Base-by-base conservation (phyloP, 148 eudicot species). In the Chenopodium album region DNA sequence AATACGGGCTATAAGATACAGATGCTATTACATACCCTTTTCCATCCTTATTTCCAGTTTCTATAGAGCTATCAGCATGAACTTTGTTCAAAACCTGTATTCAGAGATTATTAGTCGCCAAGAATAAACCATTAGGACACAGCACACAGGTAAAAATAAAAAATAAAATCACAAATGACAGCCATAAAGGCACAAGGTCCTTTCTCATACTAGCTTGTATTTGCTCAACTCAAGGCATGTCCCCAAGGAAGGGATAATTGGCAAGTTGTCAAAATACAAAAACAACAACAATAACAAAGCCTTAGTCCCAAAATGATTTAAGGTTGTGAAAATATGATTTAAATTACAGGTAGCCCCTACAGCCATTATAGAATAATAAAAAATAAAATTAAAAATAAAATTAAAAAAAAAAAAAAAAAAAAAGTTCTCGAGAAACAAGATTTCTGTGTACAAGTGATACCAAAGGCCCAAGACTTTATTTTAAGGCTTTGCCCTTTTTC, bases 1-100 rank as follows among this genome's bases (percentile, higher is more conserved):
- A 34, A 34, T 14, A 12, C 12, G 13, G 2, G 8, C 8, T 63
- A 26, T 47, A 69, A 59, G 31, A 11, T 54, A 28, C 59, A 74
- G 7, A 37, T 65, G 68, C 8, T 26, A 64, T 29, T 63, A 73
- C 71, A 23, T 82, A 94, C 98, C 92, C 87, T 84, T 82, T 86
- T 52, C 76, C 80, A 69, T 89, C 91, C 75, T 85, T 84, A 50
- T 74, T 78, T 81, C 85, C 80, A 73, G 73, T 79, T 81, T 85
- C 89, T 79, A 75, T 22, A 66, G 46, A 68, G 54, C 78, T 66
- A 44, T 69, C 82, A 83, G 83, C 63, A 73, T 78, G 65, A 62
- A 81, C 76, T 79, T 89, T 90, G 81, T 86, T 77, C 69, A 79
- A 75, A 46, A 63, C 89, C 98, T 92, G 91, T 78, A 84, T 74